Conservation (phyloP, 179 eudicot species). For the Corrigiola litoralis region DNA sequence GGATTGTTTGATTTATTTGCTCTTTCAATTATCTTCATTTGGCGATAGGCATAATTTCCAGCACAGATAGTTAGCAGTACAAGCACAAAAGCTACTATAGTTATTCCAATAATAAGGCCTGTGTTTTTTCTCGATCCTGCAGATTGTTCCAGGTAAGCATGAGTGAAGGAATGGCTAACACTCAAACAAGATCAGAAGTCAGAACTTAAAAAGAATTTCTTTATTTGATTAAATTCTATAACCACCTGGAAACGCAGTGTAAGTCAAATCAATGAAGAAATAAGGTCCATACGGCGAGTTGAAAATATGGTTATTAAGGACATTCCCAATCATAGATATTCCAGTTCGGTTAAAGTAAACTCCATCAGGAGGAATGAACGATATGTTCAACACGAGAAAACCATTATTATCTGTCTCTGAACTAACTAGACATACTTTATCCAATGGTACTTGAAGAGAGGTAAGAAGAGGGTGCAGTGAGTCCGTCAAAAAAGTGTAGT, state of each 20-base stretch:
- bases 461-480: slow-evolving; percentile 28
- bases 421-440: slow-evolving; percentile 48
- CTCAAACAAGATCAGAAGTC: not conserved
- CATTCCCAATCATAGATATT: slow-evolving; percentile 35
- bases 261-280: slow-evolving; percentile 34
- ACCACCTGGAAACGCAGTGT: slow-evolving; percentile 46
- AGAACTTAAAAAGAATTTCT: not conserved
- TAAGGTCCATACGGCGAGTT: slow-evolving; percentile 64
- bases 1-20: slow-evolving; percentile 47
- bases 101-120: slow-evolving; percentile 40
- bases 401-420: slow-evolving; percentile 32
- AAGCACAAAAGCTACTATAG: slow-evolving; percentile 43
- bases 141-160: not conserved
- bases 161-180: slow-evolving; percentile 7
- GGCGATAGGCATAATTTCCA: slow-evolving; percentile 57
- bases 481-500: slow-evolving; percentile 32
- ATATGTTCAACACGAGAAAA: slow-evolving; percentile 44
- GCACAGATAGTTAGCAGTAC: slow-evolving; percentile 42
- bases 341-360: slow-evolving; percentile 53
- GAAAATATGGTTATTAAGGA: slow-evolving; percentile 49
- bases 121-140: slow-evolving; percentile 20
- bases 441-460: slow-evolving; percentile 39
- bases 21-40: slow-evolving; percentile 43
- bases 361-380: slow-evolving; percentile 44
- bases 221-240: not conserved